A percentile compares a stretch with the other conserved stretches of the same genome.
Conservation (phyloP, 768 basidiomycete genomes). For the Phylloporus sp. region DNA sequence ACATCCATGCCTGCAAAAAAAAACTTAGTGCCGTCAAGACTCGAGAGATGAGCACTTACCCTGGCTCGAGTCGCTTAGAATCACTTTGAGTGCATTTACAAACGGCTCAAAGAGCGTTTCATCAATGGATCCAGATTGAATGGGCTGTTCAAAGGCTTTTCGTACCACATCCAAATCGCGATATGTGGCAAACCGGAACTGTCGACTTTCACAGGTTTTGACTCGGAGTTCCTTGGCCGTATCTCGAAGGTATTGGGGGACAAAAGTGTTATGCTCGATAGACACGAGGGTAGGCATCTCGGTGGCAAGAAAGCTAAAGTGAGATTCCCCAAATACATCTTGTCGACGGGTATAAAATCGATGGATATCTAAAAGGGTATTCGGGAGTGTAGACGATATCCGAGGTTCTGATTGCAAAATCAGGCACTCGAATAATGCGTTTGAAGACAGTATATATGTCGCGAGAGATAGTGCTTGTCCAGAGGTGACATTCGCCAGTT, state of each 20-base stretch:
- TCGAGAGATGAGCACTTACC: constrained; percentile 36
- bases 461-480: constrained; percentile 41
- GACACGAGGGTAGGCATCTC: constrained; percentile 68
- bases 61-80: constrained; percentile 59
- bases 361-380: constrained; percentile 62
- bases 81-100: constrained; percentile 61
- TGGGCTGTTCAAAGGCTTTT: constrained; percentile 61
- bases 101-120: constrained; percentile 58
- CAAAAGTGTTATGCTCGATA: constrained; percentile 56
- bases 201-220: constrained; percentile 54
- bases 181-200: constrained; percentile 76
- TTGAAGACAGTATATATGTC: constrained; percentile 59
- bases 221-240: constrained; percentile 52
- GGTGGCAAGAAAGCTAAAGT: constrained; percentile 60
- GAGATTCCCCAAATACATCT: constrained; percentile 60
- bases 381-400: constrained; percentile 35
- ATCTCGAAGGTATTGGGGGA: constrained; percentile 48
- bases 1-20: constrained; percentile 36
- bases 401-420: constrained; percentile 53
- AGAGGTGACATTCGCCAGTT: constrained; percentile 41
- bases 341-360: constrained; percentile 66
- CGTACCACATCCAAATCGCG: constrained; percentile 70
- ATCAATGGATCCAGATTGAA: constrained; percentile 45
- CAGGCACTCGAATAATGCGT: constrained; percentile 56
- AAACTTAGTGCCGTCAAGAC: background rate